Evolutionary conservation across 805 yeast species (phyloP).

Genomic region (Starmerella tilneyi): DNA sequence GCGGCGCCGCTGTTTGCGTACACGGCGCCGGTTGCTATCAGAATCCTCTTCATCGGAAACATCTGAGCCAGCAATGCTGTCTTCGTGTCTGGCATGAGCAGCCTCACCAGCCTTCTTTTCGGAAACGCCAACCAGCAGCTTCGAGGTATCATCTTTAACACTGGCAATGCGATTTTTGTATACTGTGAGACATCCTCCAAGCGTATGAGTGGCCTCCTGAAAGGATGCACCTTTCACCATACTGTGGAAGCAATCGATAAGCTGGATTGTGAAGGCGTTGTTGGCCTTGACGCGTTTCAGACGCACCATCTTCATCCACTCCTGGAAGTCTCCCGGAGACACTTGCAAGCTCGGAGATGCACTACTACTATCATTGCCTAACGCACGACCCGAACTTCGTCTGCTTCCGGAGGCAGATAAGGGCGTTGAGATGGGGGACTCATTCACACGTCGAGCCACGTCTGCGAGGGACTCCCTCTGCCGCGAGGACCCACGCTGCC

Average conservation of each 20-base stretch:
- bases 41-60: slow-evolving; percentile 20
- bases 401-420: not conserved
- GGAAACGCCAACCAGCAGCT: slow-evolving; percentile 58
- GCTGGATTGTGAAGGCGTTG: slow-evolving; percentile 83
- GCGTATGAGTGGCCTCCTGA: slow-evolving; percentile 80
- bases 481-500: slow-evolving; percentile 12
- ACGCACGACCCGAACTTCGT: not conserved
- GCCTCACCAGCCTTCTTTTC: slow-evolving; percentile 27
- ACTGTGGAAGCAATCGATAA: slow-evolving; percentile 86
- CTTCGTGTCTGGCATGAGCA: too few species aligned
- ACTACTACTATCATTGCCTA: not conserved
- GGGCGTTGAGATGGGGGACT: slow-evolving; percentile 13
- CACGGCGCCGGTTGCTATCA: slow-evolving; percentile 15
- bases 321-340: slow-evolving; percentile 42
- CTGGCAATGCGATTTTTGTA: slow-evolving; percentile 86
- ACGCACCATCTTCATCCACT: slow-evolving; percentile 65
- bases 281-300: slow-evolving; percentile 74
- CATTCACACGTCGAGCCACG: slow-evolving; percentile 18
- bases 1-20: not conserved
- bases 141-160: slow-evolving; percentile 82
- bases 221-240: slow-evolving; percentile 60
- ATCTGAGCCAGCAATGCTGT: slow-evolving; percentile 35
- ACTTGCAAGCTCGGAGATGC: not conserved
- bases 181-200: slow-evolving; percentile 91
- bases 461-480: slow-evolving; percentile 12